Evolutionary conservation across 129 eudicot species (phyloP), one percentile per base, ranked within the genome.

Genomic region (Artemisia tridentata): DNA sequence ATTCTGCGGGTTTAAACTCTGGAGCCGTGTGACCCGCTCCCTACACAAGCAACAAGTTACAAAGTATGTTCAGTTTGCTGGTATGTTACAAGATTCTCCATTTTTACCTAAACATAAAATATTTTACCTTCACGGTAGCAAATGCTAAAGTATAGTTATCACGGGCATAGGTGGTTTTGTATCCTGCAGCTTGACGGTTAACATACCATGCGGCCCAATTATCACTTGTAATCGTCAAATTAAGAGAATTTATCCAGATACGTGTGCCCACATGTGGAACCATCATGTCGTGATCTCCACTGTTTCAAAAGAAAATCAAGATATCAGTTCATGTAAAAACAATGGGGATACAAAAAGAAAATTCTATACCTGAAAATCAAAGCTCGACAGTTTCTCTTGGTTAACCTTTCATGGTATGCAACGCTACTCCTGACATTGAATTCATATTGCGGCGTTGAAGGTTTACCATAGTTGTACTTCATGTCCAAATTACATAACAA

Each of bases 271-370:
- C 76, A 12, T 80, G 72, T 46, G 84, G 78, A 47, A 80, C 80
- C 76, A 75, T 45, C 84, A 75, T 80, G 60, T 75, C 84, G 59
- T 78, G 82, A 71, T 78, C 82, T 8, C 82, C 82, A n/a, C 78
- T 64, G 82, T 65, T 16, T 15, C 27, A 58, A 15, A 11, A 60
- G 7, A 7, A 55, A 11, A 3, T 31, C 1, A 69, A 5, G 16
- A 47, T 48, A 11, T 29, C 9, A 27, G 2, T 13, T 2, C 46
- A 3, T 7, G 46, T 60, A 0, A 18, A 15, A 3, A 15, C 7
- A 15, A 11, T 13, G n/a, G 47, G n/a, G 20, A 20, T 8, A 2
- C 3, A 27, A n/a, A 4, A 2, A 23, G 5, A 3, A 4, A 57
- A 20, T 1, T 4, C 1, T 0, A 29, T 71, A 78, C 82, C 78